phyloP scores from a whole-genome alignment of 2,329 filamentous ascomycete genomes.

The Exserohilum turcica region DNA sequence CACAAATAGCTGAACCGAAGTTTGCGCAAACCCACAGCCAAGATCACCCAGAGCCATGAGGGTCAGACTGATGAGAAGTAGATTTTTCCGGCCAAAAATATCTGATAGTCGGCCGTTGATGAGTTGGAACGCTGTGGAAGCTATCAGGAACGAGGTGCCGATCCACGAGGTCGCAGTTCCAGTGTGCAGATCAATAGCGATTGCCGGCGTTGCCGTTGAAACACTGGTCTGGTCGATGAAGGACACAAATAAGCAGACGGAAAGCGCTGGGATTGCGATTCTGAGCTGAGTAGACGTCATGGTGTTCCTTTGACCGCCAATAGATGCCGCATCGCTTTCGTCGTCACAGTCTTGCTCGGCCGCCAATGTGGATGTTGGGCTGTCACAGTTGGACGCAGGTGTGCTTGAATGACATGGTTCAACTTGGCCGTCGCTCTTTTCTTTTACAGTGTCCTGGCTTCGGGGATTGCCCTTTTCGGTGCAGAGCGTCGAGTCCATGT shows the following conservation, averaged over 20 bases:
- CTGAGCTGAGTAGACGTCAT: constrained; percentile 58
- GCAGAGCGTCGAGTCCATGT: background rate
- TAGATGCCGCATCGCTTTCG: constrained; percentile 18
- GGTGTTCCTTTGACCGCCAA: constrained; percentile 59
- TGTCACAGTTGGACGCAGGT: background rate
- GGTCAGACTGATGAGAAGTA: constrained; percentile 59
- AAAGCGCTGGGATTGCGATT: constrained; percentile 59
- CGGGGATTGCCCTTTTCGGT: background rate
- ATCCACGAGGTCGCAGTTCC: constrained; percentile 61
- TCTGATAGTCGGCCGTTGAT: constrained; percentile 68
- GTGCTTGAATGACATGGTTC: background rate
- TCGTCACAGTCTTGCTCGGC: constrained; percentile 1
- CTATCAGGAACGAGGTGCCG: constrained; percentile 59
- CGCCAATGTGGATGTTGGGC: background rate
- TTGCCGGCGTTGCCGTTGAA: constrained; percentile 47
- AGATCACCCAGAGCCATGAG: constrained; percentile 63
- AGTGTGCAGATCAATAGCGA: constrained; percentile 45
- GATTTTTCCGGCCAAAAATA: constrained; percentile 56
- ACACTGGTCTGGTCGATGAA: constrained; percentile 65
- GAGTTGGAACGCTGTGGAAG: constrained; percentile 67
- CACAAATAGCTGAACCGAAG: constrained; percentile 63
- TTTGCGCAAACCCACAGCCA: constrained; percentile 62
- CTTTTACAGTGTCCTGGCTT: background rate
- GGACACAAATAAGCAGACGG: constrained; percentile 60
- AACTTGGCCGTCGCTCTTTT: background rate